A percentile compares a stretch with the other conserved stretches of the same genome.
Evolutionary conservation across 1,284 basidiomycete genomes (phyloP).

Genomic region (Cryptococcus sp.): DNA sequence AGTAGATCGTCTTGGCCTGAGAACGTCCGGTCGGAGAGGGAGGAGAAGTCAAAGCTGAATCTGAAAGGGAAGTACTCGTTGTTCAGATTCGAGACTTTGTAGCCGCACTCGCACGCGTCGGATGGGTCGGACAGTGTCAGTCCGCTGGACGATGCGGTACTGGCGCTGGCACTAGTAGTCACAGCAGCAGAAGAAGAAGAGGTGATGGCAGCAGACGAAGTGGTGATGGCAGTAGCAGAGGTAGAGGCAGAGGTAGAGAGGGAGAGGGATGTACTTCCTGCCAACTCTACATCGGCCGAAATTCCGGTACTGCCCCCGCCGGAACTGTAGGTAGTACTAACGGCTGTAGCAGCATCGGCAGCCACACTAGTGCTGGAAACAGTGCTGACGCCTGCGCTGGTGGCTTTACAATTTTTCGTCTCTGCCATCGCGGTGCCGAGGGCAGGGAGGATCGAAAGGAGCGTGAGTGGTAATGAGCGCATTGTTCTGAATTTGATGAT

Average conservation of each 20-base stretch:
- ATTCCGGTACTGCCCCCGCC: not conserved
- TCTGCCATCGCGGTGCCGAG: too few species aligned
- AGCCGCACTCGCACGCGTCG: conserved; percentile 14
- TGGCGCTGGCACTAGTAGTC: not conserved
- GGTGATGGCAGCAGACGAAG: not conserved
- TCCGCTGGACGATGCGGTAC: not conserved
- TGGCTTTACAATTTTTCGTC: too few species aligned
- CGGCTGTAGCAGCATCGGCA: not conserved
- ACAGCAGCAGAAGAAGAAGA: not conserved
- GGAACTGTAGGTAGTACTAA: not conserved
- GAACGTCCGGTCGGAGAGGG: not conserved
- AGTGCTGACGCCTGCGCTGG: too few species aligned
- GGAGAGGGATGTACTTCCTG: not conserved
- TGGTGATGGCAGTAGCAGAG: not conserved
- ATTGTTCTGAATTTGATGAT: too few species aligned
- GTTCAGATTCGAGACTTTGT: conserved; percentile 6
- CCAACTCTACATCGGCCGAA: not conserved
- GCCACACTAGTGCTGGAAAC: too few species aligned
- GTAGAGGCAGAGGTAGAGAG: not conserved
- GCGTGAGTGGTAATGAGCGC: too few species aligned
- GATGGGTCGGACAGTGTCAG: not conserved
- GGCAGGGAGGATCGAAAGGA: too few species aligned
- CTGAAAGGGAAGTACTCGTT: conserved; percentile 9
- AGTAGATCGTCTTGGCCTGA: not conserved
- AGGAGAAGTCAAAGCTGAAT: conserved; percentile 9